Conservation (phyloP, 169 alveolate genomes). For the Theileria parva region DNA sequence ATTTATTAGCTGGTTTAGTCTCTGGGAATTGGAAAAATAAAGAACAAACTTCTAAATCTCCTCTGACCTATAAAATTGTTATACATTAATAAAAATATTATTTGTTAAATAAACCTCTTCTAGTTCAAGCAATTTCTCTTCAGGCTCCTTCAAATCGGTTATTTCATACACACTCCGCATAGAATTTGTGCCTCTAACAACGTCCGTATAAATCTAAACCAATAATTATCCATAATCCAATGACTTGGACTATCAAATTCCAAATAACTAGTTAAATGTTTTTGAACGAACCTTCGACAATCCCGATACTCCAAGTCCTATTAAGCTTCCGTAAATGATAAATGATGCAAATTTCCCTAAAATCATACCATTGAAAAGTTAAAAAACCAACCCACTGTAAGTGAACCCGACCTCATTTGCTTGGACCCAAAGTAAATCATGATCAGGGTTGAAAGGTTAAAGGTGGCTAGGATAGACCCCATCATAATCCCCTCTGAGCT, state of each 20-base stretch:
- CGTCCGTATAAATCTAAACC: constrained; percentile 32
- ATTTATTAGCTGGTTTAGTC: background rate
- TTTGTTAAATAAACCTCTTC: constrained; percentile 5
- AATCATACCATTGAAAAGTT: background rate
- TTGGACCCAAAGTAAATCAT: constrained; percentile 58
- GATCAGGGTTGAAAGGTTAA: constrained; percentile 47
- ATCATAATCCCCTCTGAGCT: constrained; percentile 53
- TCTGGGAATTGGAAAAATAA: constrained; percentile 72
- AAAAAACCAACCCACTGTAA: constrained; percentile 30
- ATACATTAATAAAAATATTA: background rate
- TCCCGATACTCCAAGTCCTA: constrained; percentile 57
- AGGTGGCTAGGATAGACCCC: constrained; percentile 61
- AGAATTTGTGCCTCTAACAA: constrained; percentile 49
- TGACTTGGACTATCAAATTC: background rate
- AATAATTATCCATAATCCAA: background rate
- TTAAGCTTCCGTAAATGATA: constrained; percentile 43
- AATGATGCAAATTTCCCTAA: constrained; percentile 55
- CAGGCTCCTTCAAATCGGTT: constrained; percentile 34
- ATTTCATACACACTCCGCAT: constrained; percentile 45
- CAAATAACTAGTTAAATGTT: background rate
- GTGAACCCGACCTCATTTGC: constrained; percentile 43
- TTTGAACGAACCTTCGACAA: constrained; percentile 48
- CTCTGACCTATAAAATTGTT: constrained; percentile 15
- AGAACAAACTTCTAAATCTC: constrained; percentile 61
- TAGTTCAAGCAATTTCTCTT: constrained; percentile 18